Percentiles rank a stretch among this genome's conserved stretches.
Evolutionary conservation across 805 yeast genomes (phyloP).

Genomic region (Candida orba): DNA sequence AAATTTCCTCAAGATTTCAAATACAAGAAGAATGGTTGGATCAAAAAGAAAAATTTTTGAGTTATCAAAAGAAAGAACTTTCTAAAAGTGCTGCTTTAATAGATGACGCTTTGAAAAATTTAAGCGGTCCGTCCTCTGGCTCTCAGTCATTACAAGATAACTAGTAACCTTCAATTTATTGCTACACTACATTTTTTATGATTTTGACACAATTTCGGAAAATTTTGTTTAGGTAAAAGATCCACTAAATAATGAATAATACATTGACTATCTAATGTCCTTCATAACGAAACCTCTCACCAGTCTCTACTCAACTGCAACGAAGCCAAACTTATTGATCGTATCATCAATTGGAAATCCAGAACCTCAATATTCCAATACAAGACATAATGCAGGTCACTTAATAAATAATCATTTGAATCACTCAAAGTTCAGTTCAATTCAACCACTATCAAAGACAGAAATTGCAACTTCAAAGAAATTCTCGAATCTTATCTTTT

Average conservation of each 20-base stretch:
- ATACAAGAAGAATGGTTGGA: conserved; percentile 19
- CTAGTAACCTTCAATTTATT: not conserved
- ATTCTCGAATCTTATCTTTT: conserved; percentile 32
- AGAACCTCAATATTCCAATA: conserved; percentile 46
- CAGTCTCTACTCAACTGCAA: conserved; percentile 1
- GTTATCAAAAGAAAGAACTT: conserved; percentile 16
- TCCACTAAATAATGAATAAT: not conserved
- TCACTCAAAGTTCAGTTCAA: conserved; percentile 3
- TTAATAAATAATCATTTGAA: conserved; percentile 34
- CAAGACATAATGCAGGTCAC: conserved; percentile 81
- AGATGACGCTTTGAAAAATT: conserved; percentile 17
- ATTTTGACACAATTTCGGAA: not conserved
- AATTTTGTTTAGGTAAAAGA: not conserved
- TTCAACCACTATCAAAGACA: not conserved
- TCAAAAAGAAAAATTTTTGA: conserved; percentile 16
- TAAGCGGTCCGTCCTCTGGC: conserved; percentile 4
- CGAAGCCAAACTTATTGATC: conserved; percentile 19
- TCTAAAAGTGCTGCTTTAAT: conserved; percentile 19
- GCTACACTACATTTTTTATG: not conserved
- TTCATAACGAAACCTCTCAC: not conserved
- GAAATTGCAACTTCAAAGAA: conserved; percentile 3
- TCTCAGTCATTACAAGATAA: not conserved
- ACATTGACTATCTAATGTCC: not conserved
- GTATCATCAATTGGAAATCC: conserved; percentile 74
- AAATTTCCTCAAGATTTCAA: conserved; percentile 13